Conservation (phyloP, 2,329 filamentous ascomycete species). For the Seiridium cupressi region DNA sequence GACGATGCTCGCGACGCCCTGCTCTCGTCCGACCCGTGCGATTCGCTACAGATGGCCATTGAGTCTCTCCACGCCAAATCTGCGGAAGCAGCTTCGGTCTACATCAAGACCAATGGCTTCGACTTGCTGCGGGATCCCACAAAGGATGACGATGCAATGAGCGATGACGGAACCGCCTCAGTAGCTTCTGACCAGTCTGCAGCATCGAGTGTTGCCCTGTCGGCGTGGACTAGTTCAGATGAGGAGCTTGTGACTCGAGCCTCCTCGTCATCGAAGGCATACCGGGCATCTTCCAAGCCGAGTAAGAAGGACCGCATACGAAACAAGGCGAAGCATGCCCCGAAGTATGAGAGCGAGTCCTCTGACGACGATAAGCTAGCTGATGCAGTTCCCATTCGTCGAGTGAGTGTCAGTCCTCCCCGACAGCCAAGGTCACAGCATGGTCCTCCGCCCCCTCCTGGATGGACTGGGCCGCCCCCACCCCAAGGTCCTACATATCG, state of each 20-base stretch:
- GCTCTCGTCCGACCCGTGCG: conserved; percentile 20
- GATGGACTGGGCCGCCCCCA: neutral
- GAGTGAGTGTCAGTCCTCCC: neutral
- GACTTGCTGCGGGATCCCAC: conserved; percentile 16
- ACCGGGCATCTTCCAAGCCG: neutral
- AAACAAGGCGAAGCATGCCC: neutral
- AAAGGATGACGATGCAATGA: conserved; percentile 14
- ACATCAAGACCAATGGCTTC: conserved; percentile 25
- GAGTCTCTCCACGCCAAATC: conserved; percentile 25
- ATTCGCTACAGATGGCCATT: conserved; percentile 17
- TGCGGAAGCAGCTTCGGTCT: conserved; percentile 24
- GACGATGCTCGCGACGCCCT: conserved; percentile 19
- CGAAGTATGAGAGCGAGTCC: neutral
- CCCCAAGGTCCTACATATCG: conserved; percentile 3
- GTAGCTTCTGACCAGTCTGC: conserved; percentile 20
- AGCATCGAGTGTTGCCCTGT: conserved; percentile 18
- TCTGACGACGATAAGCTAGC: neutral
- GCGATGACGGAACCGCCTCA: conserved; percentile 21
- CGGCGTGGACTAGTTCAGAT: conserved; percentile 24
- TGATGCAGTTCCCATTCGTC: neutral
- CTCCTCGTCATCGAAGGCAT: neutral
- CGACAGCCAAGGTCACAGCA: neutral
- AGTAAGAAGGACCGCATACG: conserved; percentile 3
- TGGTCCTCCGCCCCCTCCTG: neutral
- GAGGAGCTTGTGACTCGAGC: conserved; percentile 20